Evolutionary conservation across 495 filamentous ascomycete species (phyloP).

Genomic region (Tuber borchii): DNA sequence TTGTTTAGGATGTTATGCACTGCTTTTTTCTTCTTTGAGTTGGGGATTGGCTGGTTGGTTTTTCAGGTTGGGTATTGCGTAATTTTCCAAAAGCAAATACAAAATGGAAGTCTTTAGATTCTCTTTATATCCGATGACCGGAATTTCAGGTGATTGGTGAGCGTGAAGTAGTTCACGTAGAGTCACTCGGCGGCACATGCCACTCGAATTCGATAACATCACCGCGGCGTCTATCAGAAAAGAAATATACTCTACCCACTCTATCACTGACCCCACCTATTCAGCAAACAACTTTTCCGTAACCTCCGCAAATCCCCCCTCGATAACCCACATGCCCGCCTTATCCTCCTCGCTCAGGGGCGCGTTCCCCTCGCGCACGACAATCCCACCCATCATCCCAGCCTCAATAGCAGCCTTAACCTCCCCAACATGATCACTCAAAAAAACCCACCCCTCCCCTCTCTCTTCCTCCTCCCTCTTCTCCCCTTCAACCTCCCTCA

Average conservation of each 20-base stretch:
- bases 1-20: background rate
- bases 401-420: slow-evolving; percentile 58
- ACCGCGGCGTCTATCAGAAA: background rate
- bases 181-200: background rate
- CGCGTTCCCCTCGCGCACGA: slow-evolving; percentile 60
- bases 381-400: slow-evolving; percentile 56
- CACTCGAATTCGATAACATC: background rate
- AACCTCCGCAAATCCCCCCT: slow-evolving; percentile 40
- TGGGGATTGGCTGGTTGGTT: background rate
- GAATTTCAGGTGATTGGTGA: background rate
- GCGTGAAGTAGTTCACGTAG: background rate
- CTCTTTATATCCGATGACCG: background rate
- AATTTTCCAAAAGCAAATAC: background rate
- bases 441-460: slow-evolving; percentile 53
- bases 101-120: background rate
- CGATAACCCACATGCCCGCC: slow-evolving; percentile 45
- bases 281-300: slow-evolving; percentile 9
- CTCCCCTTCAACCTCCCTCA: slow-evolving; percentile 45
- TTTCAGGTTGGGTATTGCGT: background rate
- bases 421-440: slow-evolving; percentile 57
- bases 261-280: background rate
- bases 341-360: slow-evolving; percentile 48
- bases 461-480: slow-evolving; percentile 28
- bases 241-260: background rate
- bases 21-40: background rate